These are phyloP conservation scores for Globisporangium alternatum DNA, from an alignment of 352 stramenopile species.

Conservation along the genomic window DNA sequence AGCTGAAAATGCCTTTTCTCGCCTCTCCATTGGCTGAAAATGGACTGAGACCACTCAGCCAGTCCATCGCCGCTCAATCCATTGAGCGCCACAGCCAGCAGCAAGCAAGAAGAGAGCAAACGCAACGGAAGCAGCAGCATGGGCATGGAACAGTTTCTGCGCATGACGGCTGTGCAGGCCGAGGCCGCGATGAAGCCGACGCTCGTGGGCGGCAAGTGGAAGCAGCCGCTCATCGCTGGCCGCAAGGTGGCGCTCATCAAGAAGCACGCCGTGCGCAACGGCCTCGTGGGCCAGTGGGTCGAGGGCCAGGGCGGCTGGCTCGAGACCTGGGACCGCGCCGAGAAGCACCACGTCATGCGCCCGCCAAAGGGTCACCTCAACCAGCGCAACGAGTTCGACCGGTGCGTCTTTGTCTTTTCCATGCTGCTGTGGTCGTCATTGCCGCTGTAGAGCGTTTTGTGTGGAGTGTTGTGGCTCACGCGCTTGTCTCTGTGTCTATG, in stretches of 20 bases:
- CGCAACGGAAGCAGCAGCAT: constrained; percentile 11
- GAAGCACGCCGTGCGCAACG: constrained; percentile 73
- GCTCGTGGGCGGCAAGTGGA: constrained; percentile 83
- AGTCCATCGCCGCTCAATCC: constrained; percentile 15
- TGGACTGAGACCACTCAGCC: constrained; percentile 13
- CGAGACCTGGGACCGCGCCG: constrained; percentile 62
- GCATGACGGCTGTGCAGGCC: constrained; percentile 66
- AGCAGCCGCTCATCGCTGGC: constrained; percentile 75
- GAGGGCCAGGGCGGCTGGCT: constrained; percentile 80
- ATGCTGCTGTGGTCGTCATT: not conserved
- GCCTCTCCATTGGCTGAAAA: constrained; percentile 28
- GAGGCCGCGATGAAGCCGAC: constrained; percentile 76
- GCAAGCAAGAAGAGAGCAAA: constrained; percentile 15
- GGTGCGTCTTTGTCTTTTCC: constrained; percentile 26
- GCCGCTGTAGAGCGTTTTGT: not conserved
- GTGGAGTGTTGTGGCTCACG: not conserved
- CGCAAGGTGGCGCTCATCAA: constrained; percentile 82
- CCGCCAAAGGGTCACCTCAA: constrained; percentile 77
- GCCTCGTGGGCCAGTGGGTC: constrained; percentile 73
- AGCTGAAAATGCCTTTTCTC: constrained; percentile 17
- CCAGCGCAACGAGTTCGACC: constrained; percentile 83
- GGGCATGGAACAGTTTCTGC: constrained; percentile 70
- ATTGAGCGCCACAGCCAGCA: constrained; percentile 5
- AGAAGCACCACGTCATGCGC: constrained; percentile 88
- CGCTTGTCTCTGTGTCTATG: not conserved